Percentiles rank a stretch among this genome's conserved stretches.
These are phyloP conservation scores for Nevesoporus exiguus DNA, from an alignment of 768 basidiomycete species.

Conservation along the genomic window DNA sequence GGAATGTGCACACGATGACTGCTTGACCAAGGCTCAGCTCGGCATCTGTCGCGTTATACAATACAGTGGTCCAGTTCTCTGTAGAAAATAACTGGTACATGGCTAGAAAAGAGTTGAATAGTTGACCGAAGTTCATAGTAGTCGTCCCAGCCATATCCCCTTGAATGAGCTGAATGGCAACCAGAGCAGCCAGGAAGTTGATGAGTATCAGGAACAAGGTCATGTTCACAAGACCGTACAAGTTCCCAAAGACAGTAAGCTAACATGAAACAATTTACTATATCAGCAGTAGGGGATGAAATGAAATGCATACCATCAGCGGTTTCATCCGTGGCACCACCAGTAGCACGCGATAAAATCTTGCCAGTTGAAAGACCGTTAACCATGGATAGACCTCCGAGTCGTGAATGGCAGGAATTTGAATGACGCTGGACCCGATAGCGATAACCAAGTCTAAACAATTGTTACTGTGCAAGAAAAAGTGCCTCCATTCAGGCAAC, in stretches of 20 bases:
- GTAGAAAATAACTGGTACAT: slow-evolving; percentile 89
- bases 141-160: slow-evolving; percentile 62
- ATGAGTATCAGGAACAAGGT: slow-evolving; percentile 83
- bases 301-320: slow-evolving; percentile 54
- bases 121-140: slow-evolving; percentile 72
- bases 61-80: slow-evolving; percentile 87
- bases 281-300: slow-evolving; percentile 1
- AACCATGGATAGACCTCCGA: slow-evolving; percentile 81
- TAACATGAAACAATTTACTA: slow-evolving; percentile 28
- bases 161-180: slow-evolving; percentile 80
- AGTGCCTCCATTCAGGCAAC: slow-evolving; percentile 79
- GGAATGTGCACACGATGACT: slow-evolving; percentile 65
- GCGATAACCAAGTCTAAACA: slow-evolving; percentile 76
- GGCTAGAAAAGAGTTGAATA: slow-evolving; percentile 82
- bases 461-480: slow-evolving; percentile 61
- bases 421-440: slow-evolving; percentile 71
- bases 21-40: slow-evolving; percentile 68
- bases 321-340: slow-evolving; percentile 89
- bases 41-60: slow-evolving; percentile 59
- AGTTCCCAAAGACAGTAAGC: slow-evolving; percentile 88
- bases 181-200: slow-evolving; percentile 81
- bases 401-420: slow-evolving; percentile 71
- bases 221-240: slow-evolving; percentile 91
- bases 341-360: slow-evolving; percentile 92
- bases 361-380: slow-evolving; percentile 77